A percentile compares a stretch with the other conserved stretches of the same genome.
These are phyloP conservation scores for Hordeum vulgare DNA, from an alignment of 176 grass and related monocot species.

Conservation along the genomic window DNA sequence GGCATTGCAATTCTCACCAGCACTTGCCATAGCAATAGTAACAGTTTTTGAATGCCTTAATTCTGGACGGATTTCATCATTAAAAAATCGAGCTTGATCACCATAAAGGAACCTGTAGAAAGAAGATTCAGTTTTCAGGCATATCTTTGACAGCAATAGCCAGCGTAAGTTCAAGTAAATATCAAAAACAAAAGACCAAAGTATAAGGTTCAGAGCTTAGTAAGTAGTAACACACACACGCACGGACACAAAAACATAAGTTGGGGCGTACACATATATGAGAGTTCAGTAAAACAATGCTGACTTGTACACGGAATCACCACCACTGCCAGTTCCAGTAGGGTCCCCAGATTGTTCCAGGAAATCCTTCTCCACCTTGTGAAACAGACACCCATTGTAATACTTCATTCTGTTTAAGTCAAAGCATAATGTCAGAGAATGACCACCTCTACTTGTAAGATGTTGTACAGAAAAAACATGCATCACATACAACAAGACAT, in stretches of 20 bases:
- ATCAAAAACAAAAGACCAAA: neutral
- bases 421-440: no score
- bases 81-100: conserved; percentile 90
- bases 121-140: conserved; percentile 25
- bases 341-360: no score
- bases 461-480: no score
- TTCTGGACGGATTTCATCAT: conserved; percentile 77
- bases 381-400: no score
- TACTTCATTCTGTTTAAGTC: no score
- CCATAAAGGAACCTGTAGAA: conserved; percentile 72
- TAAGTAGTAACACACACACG: no score
- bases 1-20: conserved; percentile 86
- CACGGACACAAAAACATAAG: neutral
- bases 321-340: conserved; percentile 68
- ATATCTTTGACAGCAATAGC: neutral
- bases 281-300: neutral
- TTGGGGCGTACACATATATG: neutral
- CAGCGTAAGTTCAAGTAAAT: neutral
- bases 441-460: neutral
- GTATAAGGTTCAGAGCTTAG: neutral
- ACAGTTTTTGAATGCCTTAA: conserved; percentile 78
- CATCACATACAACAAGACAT: no score
- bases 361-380: no score
- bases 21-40: conserved; percentile 91
- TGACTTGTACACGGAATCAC: conserved; percentile 92